Evolutionary conservation across 2,329 filamentous ascomycete species (phyloP).

Genomic region (Claviceps digitariae): DNA sequence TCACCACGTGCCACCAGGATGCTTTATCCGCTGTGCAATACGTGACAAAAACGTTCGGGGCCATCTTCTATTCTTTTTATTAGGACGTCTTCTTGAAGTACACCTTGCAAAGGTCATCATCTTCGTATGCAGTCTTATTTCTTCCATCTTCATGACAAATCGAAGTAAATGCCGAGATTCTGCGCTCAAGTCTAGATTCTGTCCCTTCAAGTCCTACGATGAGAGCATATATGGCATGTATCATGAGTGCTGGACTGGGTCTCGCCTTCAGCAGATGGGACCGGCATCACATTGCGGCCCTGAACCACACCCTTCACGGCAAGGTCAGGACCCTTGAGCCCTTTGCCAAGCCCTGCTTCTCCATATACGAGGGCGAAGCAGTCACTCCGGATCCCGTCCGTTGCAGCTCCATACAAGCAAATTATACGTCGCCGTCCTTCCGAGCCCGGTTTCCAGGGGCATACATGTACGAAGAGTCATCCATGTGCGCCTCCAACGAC

Average conservation of each 20-base stretch:
- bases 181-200: no score
- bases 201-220: background rate
- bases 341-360: slow-evolving; percentile 9
- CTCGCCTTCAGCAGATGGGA: slow-evolving; percentile 4
- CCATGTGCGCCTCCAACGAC: slow-evolving; percentile 7
- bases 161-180: background rate
- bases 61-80: no score
- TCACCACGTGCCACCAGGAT: background rate
- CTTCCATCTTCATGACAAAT: background rate
- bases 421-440: slow-evolving; percentile 6
- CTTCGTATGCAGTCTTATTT: background rate
- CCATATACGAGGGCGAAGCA: slow-evolving; percentile 6
- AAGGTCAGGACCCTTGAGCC: slow-evolving; percentile 5
- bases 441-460: slow-evolving; percentile 6
- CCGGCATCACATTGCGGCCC: background rate
- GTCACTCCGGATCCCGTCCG: slow-evolving; percentile 1
- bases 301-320: slow-evolving; percentile 7
- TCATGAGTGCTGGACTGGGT: background rate
- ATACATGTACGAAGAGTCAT: slow-evolving; percentile 11
- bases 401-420: slow-evolving; percentile 6
- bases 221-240: background rate
- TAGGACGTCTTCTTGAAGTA: no score
- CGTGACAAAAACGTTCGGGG: background rate
- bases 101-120: background rate
- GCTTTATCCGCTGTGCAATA: background rate